Base-by-base conservation (phyloP, 2,329 filamentous ascomycete species). In the Fusarium sp. region DNA sequence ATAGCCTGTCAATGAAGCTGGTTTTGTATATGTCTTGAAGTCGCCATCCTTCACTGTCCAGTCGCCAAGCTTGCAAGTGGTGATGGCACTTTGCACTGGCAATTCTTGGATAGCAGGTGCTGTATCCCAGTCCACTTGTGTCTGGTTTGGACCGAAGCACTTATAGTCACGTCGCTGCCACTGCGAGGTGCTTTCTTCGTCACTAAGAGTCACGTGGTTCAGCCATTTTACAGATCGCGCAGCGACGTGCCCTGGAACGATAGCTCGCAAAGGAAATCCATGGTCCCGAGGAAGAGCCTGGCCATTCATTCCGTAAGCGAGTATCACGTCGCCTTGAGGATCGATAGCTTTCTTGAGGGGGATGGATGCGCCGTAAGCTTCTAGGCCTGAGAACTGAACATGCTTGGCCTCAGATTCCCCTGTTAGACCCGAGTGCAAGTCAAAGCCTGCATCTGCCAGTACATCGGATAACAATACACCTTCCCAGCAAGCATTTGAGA, bases 161-260 rank as follows among this genome's bases (percentile, higher is more conserved):
- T 91, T 91, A 78, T 92, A 91, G 74, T 92, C 89, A 19, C 85
- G 83, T 22, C 86, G 82, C 73, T 91, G 88, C 88, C 89, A 90
- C 72, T 90, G 85, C 43, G 84, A 89, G 5, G 83, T 78, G 68
- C 87, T 89, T 75, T 92, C 90, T 65, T 92, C 89, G 56, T 89
- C 87, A 39, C 87, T 86, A 3, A 92, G 80, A 0, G 86, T 83
- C 54, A 92, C 88, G 44, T 85, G 85, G 63, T 83, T 87, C 3
- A 92, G 79, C 90, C 89, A 92, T 73, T 92, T 92, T 67, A 91
- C 89, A 7, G 86, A 89, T 3, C 89, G 83, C 1, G 89, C 90
- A 1, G 89, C 90, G 3, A 91, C 89, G 50, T 88, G 85, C 0
- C 90, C 90, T 0, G 89, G 88, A 0, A 91, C 87, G 5, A 91